Base-by-base conservation (phyloP, 2,329 filamentous ascomycete genomes). In the Colletotrichum brevisporum region DNA sequence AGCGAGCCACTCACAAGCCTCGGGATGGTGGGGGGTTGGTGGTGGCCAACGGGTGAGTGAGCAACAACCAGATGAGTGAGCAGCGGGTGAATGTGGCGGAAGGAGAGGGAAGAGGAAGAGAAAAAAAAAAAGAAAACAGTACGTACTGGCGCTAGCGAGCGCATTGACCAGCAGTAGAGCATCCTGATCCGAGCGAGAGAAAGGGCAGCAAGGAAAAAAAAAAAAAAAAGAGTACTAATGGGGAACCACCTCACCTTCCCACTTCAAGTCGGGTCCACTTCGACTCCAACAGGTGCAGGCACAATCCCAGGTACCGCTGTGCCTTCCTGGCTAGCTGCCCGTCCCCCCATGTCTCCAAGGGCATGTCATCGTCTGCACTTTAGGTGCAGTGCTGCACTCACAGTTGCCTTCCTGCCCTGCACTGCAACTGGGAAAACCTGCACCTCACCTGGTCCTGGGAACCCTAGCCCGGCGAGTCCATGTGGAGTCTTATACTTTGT, bases 361-460 rank as follows among this genome's bases (percentile, higher is more conserved):
- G 31, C 31, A 54, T 54, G 50, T 52, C 58, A 31, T 61, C 39
- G 58, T 61, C 21, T 24, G 21, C 21, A 24, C 21, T 24, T 24
- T n/a, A n/a, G n/a, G n/a, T n/a, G 21, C 21, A 24, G 21, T 24
- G 21, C 21, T 27, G 47, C 48, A 51, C 36, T 52, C 47, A 50
- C 36, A 26, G 24, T 31, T 27, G 36, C 12, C 10, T 24, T 24
- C 21, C 21, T 24, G 21, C 21, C 16, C 21, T 54, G 50, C 36
- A 36, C 45, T 65, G 24, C 50, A 51, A 12, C 45, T 60, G 43
- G 51, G 56, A 69, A 18, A 67, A 69, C 62, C 67, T 67, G 67
- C 62, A 67, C 43, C 41, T 66, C 50, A 41, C 62, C 67, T 69
- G 62, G 67, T 69, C 67, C 55, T 69, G 21, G 67, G 51, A 66